Evolutionary conservation across 1,284 basidiomycete genomes (phyloP).

Genomic region (Ganoderma resinaceum): DNA sequence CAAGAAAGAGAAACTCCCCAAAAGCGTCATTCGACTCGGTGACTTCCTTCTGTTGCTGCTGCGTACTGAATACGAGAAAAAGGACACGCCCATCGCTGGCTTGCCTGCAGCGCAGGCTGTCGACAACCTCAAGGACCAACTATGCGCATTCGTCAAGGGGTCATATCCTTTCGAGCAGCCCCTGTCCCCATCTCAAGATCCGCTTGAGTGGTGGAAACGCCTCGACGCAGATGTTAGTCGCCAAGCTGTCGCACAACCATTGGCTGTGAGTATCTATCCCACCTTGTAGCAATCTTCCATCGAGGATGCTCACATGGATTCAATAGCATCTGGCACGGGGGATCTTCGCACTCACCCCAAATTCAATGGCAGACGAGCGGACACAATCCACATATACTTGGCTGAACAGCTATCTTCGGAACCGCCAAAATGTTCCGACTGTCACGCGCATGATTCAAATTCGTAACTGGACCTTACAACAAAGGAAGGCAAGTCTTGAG

Average conservation of each 20-base stretch:
- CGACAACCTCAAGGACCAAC: not conserved
- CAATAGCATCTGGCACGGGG: not conserved
- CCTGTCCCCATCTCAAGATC: not conserved
- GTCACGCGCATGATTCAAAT: conserved; percentile 6
- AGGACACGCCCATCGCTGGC: not conserved
- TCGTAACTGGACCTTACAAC: not conserved
- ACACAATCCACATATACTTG: conserved; percentile 5
- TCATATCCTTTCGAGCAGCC: not conserved
- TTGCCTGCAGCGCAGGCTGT: not conserved
- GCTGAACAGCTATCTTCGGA: conserved; percentile 5
- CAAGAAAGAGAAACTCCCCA: not conserved
- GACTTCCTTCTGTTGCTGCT: not conserved
- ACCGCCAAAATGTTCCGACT: not conserved
- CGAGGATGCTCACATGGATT: not conserved
- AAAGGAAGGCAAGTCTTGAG: not conserved
- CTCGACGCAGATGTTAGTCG: not conserved
- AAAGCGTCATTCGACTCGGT: not conserved
- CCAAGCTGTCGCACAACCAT: not conserved
- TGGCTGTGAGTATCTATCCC: conserved; percentile 8
- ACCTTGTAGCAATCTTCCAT: too few species aligned
- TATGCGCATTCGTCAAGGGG: not conserved
- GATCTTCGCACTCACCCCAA: not conserved
- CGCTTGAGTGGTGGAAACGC: conserved; percentile 4
- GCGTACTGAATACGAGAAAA: conserved; percentile 1
- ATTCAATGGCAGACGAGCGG: conserved; percentile 11